Conservation (phyloP, 2,329 filamentous ascomycete genomes). For the Penicillium sp. region DNA sequence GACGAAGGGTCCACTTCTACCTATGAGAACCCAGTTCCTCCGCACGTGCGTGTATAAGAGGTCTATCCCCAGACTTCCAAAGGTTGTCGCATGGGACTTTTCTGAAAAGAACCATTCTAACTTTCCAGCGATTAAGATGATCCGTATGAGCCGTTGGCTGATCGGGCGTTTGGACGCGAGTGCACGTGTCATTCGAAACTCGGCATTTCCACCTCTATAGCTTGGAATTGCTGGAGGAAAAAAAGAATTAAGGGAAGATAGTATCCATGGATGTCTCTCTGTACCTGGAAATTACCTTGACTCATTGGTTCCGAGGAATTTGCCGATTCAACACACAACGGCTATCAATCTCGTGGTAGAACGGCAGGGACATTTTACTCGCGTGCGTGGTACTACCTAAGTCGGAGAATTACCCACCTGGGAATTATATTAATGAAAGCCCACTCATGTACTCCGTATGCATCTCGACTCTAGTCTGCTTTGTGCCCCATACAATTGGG, state of each 20-base stretch:
- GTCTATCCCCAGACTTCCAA: background rate
- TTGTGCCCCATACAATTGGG: background rate
- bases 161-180: background rate
- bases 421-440: background rate
- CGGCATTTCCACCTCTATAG: background rate
- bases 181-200: background rate
- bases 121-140: background rate
- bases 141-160: background rate
- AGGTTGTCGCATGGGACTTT: background rate
- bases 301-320: background rate
- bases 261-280: background rate
- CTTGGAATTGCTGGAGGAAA: background rate
- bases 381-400: background rate
- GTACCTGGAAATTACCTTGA: background rate
- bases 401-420: background rate
- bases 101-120: background rate
- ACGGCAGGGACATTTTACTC: background rate
- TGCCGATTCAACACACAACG: background rate
- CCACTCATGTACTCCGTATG: background rate
- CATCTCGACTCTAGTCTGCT: background rate
- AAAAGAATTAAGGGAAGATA: background rate
- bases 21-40: slow-evolving; percentile 14
- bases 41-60: slow-evolving; percentile 15
- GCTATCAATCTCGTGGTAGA: background rate
- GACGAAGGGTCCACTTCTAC: slow-evolving; percentile 12